Evolutionary conservation across 345 rosid species (phyloP).

Genomic region (Brassica nigra): DNA sequence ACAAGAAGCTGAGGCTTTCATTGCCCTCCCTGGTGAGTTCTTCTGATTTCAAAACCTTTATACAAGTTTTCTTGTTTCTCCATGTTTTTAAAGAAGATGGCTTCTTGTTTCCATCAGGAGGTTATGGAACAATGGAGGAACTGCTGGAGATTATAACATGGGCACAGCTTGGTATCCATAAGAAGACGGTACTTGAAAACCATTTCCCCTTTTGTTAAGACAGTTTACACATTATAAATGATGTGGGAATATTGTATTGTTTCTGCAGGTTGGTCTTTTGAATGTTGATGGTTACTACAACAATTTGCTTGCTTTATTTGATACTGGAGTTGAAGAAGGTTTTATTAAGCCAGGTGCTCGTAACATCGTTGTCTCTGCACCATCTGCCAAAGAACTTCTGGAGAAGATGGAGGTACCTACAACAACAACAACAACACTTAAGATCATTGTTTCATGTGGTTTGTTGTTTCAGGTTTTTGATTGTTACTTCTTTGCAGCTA

Average conservation of each 20-base stretch:
- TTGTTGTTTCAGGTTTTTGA: neutral
- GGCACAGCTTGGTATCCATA: conserved; percentile 95
- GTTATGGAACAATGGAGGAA: conserved; percentile 99
- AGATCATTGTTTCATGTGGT: neutral
- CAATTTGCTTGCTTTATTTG: conserved; percentile 76
- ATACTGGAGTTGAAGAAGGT: conserved; percentile 88
- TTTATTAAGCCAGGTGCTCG: conserved; percentile 89
- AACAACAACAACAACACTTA: neutral
- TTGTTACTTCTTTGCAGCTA: conserved; percentile 49
- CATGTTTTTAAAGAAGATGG: neutral
- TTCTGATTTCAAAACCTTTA: conserved; percentile 30
- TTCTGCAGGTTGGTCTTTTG: conserved; percentile 80
- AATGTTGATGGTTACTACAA: conserved; percentile 95
- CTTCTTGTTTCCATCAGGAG: conserved; percentile 52
- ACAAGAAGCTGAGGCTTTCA: conserved; percentile 85
- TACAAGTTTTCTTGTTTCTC: neutral
- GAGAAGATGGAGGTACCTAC: neutral
- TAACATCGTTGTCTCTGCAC: conserved; percentile 75
- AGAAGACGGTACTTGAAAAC: conserved; percentile 62
- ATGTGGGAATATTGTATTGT: neutral
- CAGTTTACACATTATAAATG: neutral
- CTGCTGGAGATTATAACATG: conserved; percentile 94
- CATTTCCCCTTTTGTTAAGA: conserved; percentile 4
- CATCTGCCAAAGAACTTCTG: conserved; percentile 79
- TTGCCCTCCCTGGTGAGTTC: conserved; percentile 91